phyloP scores from a whole-genome alignment of 768 basidiomycete species.

The Tricholoma sp. region DNA sequence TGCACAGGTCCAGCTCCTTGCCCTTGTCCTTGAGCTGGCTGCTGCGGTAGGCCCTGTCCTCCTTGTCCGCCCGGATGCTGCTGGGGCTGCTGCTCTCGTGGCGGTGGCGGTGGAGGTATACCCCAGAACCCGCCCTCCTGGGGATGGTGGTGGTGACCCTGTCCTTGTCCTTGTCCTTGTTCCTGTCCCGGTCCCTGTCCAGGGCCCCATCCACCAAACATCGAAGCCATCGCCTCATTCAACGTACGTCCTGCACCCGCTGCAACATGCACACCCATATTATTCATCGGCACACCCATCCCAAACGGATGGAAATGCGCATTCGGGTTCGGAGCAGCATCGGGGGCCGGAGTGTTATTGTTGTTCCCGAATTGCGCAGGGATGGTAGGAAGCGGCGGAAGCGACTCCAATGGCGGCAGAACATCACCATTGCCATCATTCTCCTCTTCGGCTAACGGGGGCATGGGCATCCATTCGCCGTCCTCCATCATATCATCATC shows the following conservation, averaged over 20 bases:
- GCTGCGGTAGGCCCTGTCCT: neutral
- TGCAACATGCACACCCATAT: constrained; percentile 13
- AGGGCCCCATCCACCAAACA: constrained; percentile 14
- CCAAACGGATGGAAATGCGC: neutral
- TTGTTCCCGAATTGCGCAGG: neutral
- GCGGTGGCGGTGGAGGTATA: neutral
- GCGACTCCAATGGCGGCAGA: neutral
- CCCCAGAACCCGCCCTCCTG: neutral
- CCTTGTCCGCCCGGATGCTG: neutral
- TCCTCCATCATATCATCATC: neutral
- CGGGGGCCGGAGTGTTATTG: neutral
- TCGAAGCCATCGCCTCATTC: constrained; percentile 21
- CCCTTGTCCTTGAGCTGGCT: neutral
- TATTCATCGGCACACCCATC: neutral
- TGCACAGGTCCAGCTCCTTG: neutral
- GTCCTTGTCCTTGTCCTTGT: neutral
- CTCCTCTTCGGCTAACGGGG: neutral
- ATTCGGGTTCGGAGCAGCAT: neutral
- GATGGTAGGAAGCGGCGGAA: neutral
- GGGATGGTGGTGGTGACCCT: constrained; percentile 5
- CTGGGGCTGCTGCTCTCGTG: neutral
- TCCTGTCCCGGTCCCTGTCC: neutral
- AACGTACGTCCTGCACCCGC: constrained; percentile 20
- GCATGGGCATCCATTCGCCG: neutral
- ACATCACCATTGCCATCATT: neutral